A percentile compares a stretch with the other conserved stretches of the same genome.
Evolutionary conservation across 2,329 filamentous ascomycete species (phyloP).

Genomic region (Thielaviopsis punctulata): DNA sequence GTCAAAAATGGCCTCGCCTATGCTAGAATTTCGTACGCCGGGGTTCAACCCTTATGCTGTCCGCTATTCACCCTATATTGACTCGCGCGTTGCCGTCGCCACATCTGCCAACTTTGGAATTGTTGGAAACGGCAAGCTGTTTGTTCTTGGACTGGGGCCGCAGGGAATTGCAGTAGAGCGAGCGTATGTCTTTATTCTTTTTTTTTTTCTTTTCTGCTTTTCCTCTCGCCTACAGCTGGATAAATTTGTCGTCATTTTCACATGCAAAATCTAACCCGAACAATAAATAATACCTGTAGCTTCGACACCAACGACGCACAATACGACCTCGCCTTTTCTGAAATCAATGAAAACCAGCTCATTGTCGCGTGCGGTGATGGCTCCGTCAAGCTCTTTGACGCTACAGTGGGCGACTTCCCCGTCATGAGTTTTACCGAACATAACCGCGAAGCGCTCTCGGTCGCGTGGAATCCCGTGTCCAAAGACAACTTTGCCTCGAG

Average conservation of each 20-base stretch:
- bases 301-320: constrained; percentile 96
- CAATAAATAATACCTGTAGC: constrained; percentile 27
- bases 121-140: constrained; percentile 85
- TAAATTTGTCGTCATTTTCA: not conserved
- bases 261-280: not conserved
- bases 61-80: constrained; percentile 97
- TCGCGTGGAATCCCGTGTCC: constrained; percentile 78
- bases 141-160: constrained; percentile 64
- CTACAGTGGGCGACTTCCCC: constrained; percentile 64
- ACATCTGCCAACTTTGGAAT: constrained; percentile 91
- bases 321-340: constrained; percentile 89
- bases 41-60: constrained; percentile 94
- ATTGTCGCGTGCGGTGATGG: constrained; percentile 83
- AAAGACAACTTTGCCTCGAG: constrained; percentile 84
- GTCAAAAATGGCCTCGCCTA: constrained; percentile 32
- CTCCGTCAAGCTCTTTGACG: constrained; percentile 85
- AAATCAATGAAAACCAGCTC: constrained; percentile 89
- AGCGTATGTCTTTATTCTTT: constrained; percentile 33
- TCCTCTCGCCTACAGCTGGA: not conserved
- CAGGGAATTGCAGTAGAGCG: constrained; percentile 67
- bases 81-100: constrained; percentile 80
- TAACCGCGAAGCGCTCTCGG: constrained; percentile 79
- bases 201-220: not conserved
- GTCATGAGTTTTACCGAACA: constrained; percentile 89
- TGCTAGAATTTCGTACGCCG: constrained; percentile 87